Conservation (phyloP, 306 rosid species). For the Cucurbita maxima region DNA sequence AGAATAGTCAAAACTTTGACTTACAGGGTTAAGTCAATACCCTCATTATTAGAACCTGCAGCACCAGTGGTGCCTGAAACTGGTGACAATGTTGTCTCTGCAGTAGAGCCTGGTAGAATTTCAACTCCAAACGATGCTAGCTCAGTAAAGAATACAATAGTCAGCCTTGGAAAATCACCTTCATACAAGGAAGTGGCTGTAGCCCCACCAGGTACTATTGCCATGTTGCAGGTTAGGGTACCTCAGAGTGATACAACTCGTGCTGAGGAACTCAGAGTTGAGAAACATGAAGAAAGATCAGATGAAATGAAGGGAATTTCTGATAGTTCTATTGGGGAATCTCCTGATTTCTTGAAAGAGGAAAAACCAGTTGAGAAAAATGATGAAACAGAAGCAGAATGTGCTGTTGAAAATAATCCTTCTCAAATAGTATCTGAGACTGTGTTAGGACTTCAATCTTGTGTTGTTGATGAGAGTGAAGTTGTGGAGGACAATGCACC, state of each 20-base stretch:
- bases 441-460: conserved; percentile 25
- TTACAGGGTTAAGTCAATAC: conserved; percentile 74
- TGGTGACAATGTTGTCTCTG: conserved; percentile 28
- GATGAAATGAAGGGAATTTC: conserved; percentile 24
- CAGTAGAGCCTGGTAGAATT: conserved; percentile 27
- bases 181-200: conserved; percentile 97
- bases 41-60: conserved; percentile 34
- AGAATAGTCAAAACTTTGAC: conserved; percentile 57
- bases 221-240: conserved; percentile 46
- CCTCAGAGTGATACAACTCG: conserved; percentile 32
- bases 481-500: conserved; percentile 21
- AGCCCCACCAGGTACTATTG: conserved; percentile 92
- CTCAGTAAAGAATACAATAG: conserved; percentile 39
- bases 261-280: conserved; percentile 21
- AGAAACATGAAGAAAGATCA: conserved; percentile 26
- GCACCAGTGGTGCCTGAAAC: conserved; percentile 23
- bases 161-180: conserved; percentile 86
- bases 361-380: conserved; percentile 27
- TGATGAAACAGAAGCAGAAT: conserved; percentile 24
- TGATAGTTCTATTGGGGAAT: conserved; percentile 17
- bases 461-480: conserved; percentile 25
- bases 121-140: conserved; percentile 25
- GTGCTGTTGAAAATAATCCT: conserved; percentile 21
- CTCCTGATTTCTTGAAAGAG: conserved; percentile 25
- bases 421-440: conserved; percentile 15